Conservation (phyloP, 345 rosid genomes). For the Populus nigra region DNA sequence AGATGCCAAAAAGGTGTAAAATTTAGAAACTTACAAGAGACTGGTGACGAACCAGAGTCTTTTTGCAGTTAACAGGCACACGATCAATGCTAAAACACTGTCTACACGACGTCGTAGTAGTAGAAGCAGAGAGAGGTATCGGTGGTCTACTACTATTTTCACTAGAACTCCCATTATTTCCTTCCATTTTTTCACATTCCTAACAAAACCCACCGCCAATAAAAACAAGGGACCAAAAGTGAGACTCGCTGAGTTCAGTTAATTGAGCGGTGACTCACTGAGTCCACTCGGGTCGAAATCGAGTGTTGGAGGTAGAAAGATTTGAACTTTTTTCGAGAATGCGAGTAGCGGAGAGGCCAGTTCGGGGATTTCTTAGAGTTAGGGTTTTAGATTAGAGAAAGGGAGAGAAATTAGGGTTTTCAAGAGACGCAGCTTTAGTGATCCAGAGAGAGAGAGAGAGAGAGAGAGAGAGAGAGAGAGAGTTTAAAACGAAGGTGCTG, state of each 20-base stretch:
- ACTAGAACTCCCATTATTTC: conserved; percentile 53
- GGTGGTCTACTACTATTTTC: conserved; percentile 60
- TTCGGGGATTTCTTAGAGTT: conserved; percentile 3
- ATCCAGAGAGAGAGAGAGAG: conserved; percentile 1
- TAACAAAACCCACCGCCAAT: background rate
- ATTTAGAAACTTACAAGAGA: conserved; percentile 54
- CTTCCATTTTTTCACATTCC: conserved; percentile 57
- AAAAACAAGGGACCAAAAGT: background rate
- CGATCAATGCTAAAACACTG: conserved; percentile 35
- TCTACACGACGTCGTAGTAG: conserved; percentile 6
- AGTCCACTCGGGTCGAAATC: conserved; percentile 1
- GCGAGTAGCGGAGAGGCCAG: background rate
- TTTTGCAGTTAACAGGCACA: conserved; percentile 40
- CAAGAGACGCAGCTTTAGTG: conserved; percentile 4
- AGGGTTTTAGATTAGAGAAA: background rate
- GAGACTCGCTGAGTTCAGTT: background rate
- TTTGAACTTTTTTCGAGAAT: background rate
- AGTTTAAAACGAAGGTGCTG: conserved; percentile 9
- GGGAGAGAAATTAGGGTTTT: conserved; percentile 12
- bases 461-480: conserved; percentile 13
- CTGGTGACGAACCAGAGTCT: conserved; percentile 63
- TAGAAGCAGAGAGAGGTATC: conserved; percentile 40
- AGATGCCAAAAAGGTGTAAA: background rate
- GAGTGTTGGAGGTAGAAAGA: background rate
- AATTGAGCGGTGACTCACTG: background rate